Base-by-base conservation (phyloP, 768 basidiomycete species). In the Tricholoma bakamatsutake region DNA sequence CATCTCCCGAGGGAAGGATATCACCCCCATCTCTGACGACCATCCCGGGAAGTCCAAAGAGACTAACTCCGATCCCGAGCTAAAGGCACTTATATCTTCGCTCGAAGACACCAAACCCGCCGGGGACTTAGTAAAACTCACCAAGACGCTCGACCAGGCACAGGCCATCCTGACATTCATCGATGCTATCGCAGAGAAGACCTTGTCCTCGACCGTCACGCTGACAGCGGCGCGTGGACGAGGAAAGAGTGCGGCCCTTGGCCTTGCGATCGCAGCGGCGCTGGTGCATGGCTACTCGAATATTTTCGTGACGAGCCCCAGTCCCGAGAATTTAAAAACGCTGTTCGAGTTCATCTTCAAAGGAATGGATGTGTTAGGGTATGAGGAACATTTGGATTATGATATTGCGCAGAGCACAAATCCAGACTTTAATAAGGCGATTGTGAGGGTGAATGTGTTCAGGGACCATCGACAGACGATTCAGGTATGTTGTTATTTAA, bases 311-410 rank as follows among this genome's bases (percentile, higher is more conserved):
- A 99, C 97, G 9, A 93, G 90, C 69, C 97, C 97, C 0, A 93
- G 88, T 64, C 97, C 97, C 1, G 96, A 98, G 72, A 99, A 99
- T 70, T 74, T 99, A 73, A 95, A 90, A 74, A 98, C 96, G 0
- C 68, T 98, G n/a, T 99, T 98, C 65, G 93, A 98, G 56, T 98
- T 99, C 68, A 80, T 98, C 27, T 97, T 97, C 79, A 96, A 97
- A 67, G 97, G 96, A 1, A 75, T 99, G 75, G 96, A 98, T 66
- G 88, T 81, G 2, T 73, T 98, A 34, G 94, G 93, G 1, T 99
- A 95, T 66, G 94, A 98, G 70, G 97, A 98, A 67, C 96, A 98
- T 72, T 78, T 97, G 50, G 96, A 98, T 64, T 99, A 98, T 61
- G 97, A 98, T 64, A 93, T 98, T 58, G 83, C 88, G 34, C 93